Evolutionary conservation across 345 rosid species (phyloP).

Genomic region (Populus deltoides): DNA sequence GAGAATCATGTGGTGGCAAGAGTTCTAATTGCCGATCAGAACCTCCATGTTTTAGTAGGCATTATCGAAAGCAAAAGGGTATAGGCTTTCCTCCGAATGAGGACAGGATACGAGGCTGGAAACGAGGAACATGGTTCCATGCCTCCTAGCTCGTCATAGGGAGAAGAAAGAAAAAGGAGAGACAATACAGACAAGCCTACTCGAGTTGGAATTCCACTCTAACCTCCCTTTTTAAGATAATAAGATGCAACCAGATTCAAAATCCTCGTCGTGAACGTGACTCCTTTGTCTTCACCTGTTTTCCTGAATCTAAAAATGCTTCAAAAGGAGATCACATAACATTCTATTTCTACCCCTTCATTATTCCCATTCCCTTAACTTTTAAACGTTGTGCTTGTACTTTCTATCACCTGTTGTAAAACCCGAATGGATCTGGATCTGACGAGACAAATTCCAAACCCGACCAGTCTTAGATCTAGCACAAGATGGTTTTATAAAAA

Average conservation of each 20-base stretch:
- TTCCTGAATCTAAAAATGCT: not conserved
- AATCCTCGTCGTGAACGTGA: constrained; percentile 11
- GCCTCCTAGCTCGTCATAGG: not conserved
- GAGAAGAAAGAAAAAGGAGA: not conserved
- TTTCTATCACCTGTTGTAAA: no score
- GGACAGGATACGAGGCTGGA: not conserved
- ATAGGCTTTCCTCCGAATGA: constrained; percentile 17
- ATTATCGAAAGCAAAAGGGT: not conserved
- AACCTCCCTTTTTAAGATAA: constrained; percentile 4
- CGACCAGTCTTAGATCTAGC: no score
- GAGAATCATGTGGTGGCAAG: not conserved
- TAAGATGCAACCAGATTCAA: constrained; percentile 14
- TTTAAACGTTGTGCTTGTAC: no score
- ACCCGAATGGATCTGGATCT: fast-evolving
- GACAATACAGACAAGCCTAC: constrained; percentile 18
- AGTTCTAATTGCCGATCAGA: not conserved
- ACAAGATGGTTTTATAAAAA: no score
- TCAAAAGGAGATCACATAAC: not conserved
- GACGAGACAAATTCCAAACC: no score
- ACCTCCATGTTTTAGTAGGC: not conserved
- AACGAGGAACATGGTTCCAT: constrained; percentile 20
- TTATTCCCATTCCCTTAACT: not conserved
- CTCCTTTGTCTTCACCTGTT: not conserved
- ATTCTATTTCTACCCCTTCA: not conserved
- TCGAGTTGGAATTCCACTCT: constrained; percentile 37